Conservation (phyloP, 139 green algal species). For the Volvox africanus region DNA sequence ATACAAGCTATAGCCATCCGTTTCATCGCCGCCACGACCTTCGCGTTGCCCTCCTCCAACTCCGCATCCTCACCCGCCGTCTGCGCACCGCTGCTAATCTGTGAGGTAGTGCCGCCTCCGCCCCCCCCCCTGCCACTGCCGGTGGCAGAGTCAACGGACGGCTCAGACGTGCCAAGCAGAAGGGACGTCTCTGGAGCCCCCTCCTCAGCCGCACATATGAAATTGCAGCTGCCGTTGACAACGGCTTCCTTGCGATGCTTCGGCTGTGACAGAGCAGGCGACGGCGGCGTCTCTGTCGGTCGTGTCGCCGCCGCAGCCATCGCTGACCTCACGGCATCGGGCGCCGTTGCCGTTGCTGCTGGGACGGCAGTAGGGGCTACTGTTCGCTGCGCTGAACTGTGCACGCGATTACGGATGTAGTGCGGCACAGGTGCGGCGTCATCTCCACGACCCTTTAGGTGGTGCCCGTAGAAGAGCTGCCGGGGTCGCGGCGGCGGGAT, state of each 20-base stretch:
- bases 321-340: not conserved
- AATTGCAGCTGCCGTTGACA: not conserved
- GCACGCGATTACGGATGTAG: constrained; percentile 1
- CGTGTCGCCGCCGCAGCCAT: not conserved
- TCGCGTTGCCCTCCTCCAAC: not conserved
- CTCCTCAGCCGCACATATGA: not conserved
- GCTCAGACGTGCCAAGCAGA: not conserved
- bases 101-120: not conserved
- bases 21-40: not conserved
- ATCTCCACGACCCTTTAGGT: not conserved
- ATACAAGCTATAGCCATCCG: not conserved
- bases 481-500: not conserved
- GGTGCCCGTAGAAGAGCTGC: not conserved
- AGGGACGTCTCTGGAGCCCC: constrained; percentile 12
- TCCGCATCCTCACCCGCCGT: not conserved
- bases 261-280: not conserved
- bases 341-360: not conserved
- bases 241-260: not conserved
- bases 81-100: not conserved
- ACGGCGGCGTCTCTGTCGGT: not conserved
- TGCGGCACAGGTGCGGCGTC: constrained; percentile 4
- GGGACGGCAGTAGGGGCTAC: not conserved
- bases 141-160: not conserved
- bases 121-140: not conserved
- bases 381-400: not conserved